These are phyloP conservation scores for Astrocystis sublimbata DNA, from an alignment of 495 filamentous ascomycete genomes.

Conservation along the genomic window DNA sequence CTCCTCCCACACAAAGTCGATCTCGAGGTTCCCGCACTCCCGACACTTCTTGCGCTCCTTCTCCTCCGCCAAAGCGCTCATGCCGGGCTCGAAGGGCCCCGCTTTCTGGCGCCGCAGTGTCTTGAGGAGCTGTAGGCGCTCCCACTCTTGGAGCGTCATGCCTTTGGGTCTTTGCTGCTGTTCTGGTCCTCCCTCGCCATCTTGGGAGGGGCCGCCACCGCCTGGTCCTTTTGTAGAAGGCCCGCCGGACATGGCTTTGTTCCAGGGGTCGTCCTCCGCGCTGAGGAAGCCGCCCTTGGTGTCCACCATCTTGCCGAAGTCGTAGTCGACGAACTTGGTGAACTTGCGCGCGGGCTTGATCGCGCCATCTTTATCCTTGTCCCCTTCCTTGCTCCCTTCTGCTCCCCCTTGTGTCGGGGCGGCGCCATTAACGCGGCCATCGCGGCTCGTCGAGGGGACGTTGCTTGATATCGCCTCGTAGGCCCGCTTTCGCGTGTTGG, in stretches of 20 bases:
- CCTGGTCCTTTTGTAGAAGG: constrained; percentile 35
- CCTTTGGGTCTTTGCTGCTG: constrained; percentile 63
- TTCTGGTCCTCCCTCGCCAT: not conserved
- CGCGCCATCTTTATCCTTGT: constrained; percentile 47
- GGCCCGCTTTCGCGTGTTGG: constrained; percentile 50
- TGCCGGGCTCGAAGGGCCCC: constrained; percentile 83
- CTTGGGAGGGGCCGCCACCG: constrained; percentile 25
- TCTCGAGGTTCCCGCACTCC: constrained; percentile 81
- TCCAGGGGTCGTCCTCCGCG: constrained; percentile 84
- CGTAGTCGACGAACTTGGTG: constrained; percentile 91
- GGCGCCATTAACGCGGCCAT: constrained; percentile 54
- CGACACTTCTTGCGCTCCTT: constrained; percentile 70
- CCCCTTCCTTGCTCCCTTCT: constrained; percentile 36
- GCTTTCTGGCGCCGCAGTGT: constrained; percentile 69
- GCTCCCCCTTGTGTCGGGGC: constrained; percentile 22
- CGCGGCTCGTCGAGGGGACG: constrained; percentile 64
- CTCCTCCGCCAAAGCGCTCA: constrained; percentile 67
- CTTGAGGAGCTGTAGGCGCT: constrained; percentile 69
- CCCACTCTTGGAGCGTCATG: constrained; percentile 95
- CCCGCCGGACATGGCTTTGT: constrained; percentile 63
- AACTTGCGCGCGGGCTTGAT: constrained; percentile 80
- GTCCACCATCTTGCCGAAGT: constrained; percentile 96
- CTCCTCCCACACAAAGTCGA: constrained; percentile 94
- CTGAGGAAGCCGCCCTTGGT: constrained; percentile 94
- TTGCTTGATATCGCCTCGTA: constrained; percentile 64